Conservation (phyloP, 129 eudicot genomes). For the Tagetes patula region DNA sequence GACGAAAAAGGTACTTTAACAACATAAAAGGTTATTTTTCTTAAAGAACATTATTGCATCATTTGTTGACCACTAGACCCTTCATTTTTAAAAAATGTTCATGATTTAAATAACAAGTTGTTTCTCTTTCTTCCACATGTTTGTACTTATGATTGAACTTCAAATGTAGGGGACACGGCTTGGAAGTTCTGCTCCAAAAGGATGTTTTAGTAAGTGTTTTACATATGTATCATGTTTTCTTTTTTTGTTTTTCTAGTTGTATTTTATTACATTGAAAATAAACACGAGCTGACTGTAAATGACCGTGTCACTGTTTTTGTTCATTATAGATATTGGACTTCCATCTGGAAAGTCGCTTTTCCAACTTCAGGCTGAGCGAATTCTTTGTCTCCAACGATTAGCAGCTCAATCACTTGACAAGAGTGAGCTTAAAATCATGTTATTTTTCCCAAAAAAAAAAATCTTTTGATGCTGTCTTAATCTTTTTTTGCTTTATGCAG, state of each 20-base stretch:
- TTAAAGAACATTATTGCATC: constrained; percentile 5
- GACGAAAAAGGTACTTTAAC: constrained; percentile 7
- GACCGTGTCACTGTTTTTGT: constrained; percentile 8
- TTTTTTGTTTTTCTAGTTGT: background rate
- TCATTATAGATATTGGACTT: constrained; percentile 83
- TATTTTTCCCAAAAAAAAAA: background rate
- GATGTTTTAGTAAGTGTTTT: constrained; percentile 88
- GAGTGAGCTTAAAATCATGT: constrained; percentile 53
- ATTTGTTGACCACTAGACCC: background rate
- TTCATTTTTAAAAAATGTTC: constrained; percentile 15
- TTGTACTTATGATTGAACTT: constrained; percentile 22
- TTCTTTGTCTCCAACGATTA: constrained; percentile 78
- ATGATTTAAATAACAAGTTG: constrained; percentile 10
- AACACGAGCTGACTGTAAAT: background rate
- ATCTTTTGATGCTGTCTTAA: constrained; percentile 25
- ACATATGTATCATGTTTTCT: background rate
- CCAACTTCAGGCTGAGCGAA: constrained; percentile 97
- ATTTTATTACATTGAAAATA: background rate
- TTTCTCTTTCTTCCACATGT: constrained; percentile 6
- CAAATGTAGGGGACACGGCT: constrained; percentile 94
- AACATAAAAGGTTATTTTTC: constrained; percentile 15
- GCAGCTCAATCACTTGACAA: constrained; percentile 73
- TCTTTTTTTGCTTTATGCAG: constrained; percentile 40
- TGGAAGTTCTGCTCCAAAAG: constrained; percentile 98
- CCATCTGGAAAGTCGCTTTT: constrained; percentile 99